Conservation (phyloP, 495 filamentous ascomycete species). For the Pyrenopolyporus hunteri region DNA sequence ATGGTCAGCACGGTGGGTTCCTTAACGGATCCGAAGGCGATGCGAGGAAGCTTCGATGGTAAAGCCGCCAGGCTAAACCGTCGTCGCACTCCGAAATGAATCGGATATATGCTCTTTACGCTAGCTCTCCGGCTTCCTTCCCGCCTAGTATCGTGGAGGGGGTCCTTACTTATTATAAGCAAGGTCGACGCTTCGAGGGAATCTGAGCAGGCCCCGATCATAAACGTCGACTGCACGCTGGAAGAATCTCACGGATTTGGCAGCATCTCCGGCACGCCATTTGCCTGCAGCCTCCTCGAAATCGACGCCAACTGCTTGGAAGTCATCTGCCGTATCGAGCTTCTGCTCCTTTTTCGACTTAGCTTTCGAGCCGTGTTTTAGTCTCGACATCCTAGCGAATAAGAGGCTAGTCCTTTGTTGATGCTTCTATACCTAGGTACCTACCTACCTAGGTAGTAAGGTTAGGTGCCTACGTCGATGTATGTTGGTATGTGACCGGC, state of each 20-base stretch:
- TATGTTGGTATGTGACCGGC: too few species aligned
- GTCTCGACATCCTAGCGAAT: slow-evolving; percentile 14
- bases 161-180: slow-evolving; percentile 68
- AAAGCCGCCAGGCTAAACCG: too few species aligned
- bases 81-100: neutral
- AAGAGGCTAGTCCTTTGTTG: neutral
- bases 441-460: too few species aligned
- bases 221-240: slow-evolving; percentile 68
- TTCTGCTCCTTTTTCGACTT: slow-evolving; percentile 28
- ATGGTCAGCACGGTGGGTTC: neutral
- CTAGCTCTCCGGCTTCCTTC: too few species aligned
- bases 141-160: too few species aligned
- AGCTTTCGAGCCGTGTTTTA: slow-evolving; percentile 7
- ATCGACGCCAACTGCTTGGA: slow-evolving; percentile 62
- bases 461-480: too few species aligned
- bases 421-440: too few species aligned
- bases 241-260: slow-evolving; percentile 71
- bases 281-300: slow-evolving; percentile 74
- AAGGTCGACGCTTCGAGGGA: slow-evolving; percentile 68
- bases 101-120: too few species aligned
- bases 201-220: slow-evolving; percentile 61
- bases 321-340: slow-evolving; percentile 35
- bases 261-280: slow-evolving; percentile 72
- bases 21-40: neutral
- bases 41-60: too few species aligned